Conservation (phyloP, 169 alveolate species). For the Plasmodium ovale region DNA sequence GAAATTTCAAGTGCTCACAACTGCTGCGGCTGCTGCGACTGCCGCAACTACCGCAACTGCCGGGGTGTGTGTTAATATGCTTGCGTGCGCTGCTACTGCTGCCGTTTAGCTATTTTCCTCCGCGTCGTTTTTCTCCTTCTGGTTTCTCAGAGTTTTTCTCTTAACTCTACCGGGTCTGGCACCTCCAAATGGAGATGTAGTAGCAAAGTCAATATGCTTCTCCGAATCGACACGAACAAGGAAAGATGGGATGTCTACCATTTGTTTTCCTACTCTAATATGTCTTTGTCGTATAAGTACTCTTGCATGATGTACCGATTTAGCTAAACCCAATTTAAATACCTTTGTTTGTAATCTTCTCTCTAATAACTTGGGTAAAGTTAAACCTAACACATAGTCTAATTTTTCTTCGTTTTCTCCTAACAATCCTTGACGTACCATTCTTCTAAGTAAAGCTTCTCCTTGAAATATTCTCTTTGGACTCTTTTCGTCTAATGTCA, state of each 20-base stretch:
- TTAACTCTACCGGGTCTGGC: constrained; percentile 97
- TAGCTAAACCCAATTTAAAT: constrained; percentile 96
- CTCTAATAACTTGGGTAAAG: constrained; percentile 98
- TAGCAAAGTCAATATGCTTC: constrained; percentile 97
- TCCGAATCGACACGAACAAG: constrained; percentile 99
- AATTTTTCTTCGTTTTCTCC: constrained; percentile 97
- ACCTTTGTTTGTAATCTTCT: constrained; percentile 99
- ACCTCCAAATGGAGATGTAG: constrained; percentile 97
- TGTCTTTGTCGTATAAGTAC: constrained; percentile 98
- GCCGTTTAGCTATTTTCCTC: constrained; percentile 37
- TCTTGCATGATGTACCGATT: constrained; percentile 99
- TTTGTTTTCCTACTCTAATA: constrained; percentile 98
- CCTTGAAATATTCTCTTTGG: constrained; percentile 98
- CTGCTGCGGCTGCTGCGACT: no score
- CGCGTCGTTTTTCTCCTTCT: constrained; percentile 37
- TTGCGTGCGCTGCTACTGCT: no score
- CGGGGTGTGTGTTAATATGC: not conserved
- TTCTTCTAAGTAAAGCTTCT: constrained; percentile 98
- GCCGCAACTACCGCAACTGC: no score
- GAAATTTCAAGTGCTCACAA: no score
- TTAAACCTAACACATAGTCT: constrained; percentile 99
- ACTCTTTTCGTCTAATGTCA: constrained; percentile 97
- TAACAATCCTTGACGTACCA: constrained; percentile 98
- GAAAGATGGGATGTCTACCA: constrained; percentile 98
- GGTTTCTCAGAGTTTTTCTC: constrained; percentile 91